These are phyloP conservation scores for Raddia guianensis DNA, from an alignment of 176 grass and related monocot genomes.

Conservation along the genomic window DNA sequence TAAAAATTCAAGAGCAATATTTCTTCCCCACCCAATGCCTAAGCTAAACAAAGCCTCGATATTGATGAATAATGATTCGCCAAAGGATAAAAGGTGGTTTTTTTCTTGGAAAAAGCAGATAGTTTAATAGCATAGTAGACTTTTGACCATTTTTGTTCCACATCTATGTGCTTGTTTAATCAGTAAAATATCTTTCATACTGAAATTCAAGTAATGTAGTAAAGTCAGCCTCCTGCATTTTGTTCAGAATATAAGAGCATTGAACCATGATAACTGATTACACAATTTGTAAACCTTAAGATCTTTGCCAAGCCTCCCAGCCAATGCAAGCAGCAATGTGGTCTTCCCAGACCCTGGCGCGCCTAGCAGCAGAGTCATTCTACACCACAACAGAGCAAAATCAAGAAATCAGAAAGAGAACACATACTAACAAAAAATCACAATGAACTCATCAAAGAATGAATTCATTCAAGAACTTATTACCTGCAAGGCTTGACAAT, in stretches of 20 bases:
- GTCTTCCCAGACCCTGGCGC: slow-evolving; percentile 35
- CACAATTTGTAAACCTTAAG: slow-evolving; percentile 24
- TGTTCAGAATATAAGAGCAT: neutral
- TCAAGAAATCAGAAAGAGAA: neutral
- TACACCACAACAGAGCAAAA: neutral
- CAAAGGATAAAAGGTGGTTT: too few relatives aligned
- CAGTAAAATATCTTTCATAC: neutral
- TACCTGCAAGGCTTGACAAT: slow-evolving; percentile 38
- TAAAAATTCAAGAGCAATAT: too few relatives aligned
- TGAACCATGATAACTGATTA: neutral
- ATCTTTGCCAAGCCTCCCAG: slow-evolving; percentile 15
- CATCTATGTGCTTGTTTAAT: neutral
- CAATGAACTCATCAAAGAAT: neutral
- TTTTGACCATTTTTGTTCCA: neutral
- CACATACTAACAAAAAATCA: too few relatives aligned
- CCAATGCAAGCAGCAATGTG: slow-evolving; percentile 22
- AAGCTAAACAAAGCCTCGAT: neutral
- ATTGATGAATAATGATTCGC: neutral
- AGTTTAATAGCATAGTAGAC: neutral
- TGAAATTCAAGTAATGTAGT: neutral
- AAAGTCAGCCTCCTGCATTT: neutral
- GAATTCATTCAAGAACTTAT: neutral
- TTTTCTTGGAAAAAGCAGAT: neutral
- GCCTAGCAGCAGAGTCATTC: slow-evolving; percentile 36
- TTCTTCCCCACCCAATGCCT: neutral